Base-by-base conservation (phyloP, 1,284 basidiomycete species). In the Trichosporon faecale region DNA sequence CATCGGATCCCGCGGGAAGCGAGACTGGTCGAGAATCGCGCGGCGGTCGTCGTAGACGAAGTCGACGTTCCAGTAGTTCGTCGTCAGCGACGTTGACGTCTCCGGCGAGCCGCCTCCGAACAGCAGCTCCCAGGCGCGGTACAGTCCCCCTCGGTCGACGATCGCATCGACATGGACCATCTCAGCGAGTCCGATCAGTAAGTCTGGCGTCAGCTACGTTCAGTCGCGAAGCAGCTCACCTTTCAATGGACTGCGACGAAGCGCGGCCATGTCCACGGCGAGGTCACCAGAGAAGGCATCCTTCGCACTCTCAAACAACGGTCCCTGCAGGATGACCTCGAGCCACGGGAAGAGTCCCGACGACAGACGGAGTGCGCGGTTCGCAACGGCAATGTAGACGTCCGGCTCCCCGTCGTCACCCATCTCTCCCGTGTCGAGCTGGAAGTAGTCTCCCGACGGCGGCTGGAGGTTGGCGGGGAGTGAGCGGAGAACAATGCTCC, bases 61-160 rank as follows among this genome's bases (percentile, higher is more conserved):
- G 70, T 83, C 81, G 44, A 72, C 75, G 11, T 71, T 67, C 81
- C 81, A 83, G 70, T 76, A 83, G 66, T 81, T 80, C n/a, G 74
- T 73, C 8, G 74, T 72, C 11, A 82, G 64, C 5, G 75, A 73
- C 2, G 75, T 73, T 2, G 79, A 77, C 0, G 75, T 75, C 14
- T 71, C 70, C 31, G 73, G 66, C 11, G 76, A 73, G 6, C 77
- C 79, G 14, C 73, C 77, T 16, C 78, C 77, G 61, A 80, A 82
- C 4, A 81, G 63, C 52, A 78, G 46, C 31, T 76, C 75, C 80
- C 80, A 82, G 11, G 75, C 71, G 27, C 72, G 69, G 60, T 78
- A 78, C 16, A 82, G 70, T 0, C 78, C 78, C 8, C 52, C 27
- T 29, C 71, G 70, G 71, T 80, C 79, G 5, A 73, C 65, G 12